Conservation (phyloP, 1,284 basidiomycete species). For the Afroboletus lepidellus region DNA sequence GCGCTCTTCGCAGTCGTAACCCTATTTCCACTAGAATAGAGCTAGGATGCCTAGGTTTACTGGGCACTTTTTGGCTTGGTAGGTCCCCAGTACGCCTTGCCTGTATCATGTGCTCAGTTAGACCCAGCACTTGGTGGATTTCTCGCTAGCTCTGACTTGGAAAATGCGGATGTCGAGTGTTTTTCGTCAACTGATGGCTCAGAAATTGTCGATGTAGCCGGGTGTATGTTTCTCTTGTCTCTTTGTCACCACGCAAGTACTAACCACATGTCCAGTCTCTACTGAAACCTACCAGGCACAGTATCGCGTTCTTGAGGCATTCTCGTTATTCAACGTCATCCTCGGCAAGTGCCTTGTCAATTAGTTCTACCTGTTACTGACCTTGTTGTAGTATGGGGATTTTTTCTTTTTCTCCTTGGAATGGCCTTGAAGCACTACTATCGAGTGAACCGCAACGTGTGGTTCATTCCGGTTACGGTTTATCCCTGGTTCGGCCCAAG, state of each 20-base stretch:
- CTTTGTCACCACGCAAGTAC: neutral
- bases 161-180: constrained; percentile 78
- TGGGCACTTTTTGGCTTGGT: constrained; percentile 80
- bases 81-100: constrained; percentile 27
- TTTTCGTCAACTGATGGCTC: constrained; percentile 56
- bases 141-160: constrained; percentile 67
- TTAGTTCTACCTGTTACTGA: constrained; percentile 14
- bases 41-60: constrained; percentile 63
- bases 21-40: constrained; percentile 78
- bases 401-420: constrained; percentile 58
- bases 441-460: constrained; percentile 67
- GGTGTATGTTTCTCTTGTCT: constrained; percentile 49
- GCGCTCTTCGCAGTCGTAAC: constrained; percentile 61
- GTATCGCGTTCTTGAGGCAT: constrained; percentile 74
- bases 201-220: constrained; percentile 52
- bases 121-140: constrained; percentile 66
- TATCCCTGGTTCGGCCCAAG: constrained; percentile 66
- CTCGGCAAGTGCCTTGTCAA: constrained; percentile 48
- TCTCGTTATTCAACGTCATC: constrained; percentile 72
- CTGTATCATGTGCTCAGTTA: constrained; percentile 16
- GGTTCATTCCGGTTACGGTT: constrained; percentile 68
- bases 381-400: constrained; percentile 53
- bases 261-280: constrained; percentile 41
- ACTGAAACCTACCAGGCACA: constrained; percentile 78
- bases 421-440: constrained; percentile 65